Evolutionary conservation across 108 stramenopile genomes (phyloP), one percentile per base, ranked within the genome.

Genomic region (Fragilariopsis cylindrus): DNA sequence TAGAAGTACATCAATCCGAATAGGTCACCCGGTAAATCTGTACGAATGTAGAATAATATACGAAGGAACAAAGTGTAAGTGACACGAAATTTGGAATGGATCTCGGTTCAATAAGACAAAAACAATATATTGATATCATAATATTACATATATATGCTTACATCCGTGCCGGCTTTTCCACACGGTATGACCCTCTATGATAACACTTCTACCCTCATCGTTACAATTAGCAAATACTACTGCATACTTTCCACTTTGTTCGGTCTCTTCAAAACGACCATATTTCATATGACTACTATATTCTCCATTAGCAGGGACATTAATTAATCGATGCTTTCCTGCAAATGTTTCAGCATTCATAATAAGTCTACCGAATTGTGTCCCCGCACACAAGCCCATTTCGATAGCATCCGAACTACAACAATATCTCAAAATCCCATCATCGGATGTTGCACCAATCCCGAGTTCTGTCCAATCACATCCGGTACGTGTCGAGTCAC

Each of bases 1-100:
- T 84, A 89, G 64, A 92, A 95, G 72, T 92, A 88, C 94, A 92
- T 90, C 41, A 91, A 82, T 13, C 89, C 94, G 71, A 88, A 95
- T 16, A 92, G 60, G 71, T 92, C 85, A 15, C 94, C 94, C 6
- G 94, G 94, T n/a, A 95, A 77, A 48, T 68, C 30, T 30, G 30
- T 30, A 30, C 30, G 30, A 0, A 30, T 30, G 30, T 30, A 30
- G 30, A 30, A 0, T 30, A 30, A 30, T 30, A 30, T 30, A 30
- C 30, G 30, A 30, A 30, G 30, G 30, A 30, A 2, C 30, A 30
- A 30, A 30, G 30, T 30, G 30, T 30, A 30, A 30, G 30, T 30
- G 30, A 30, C 2, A 30, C 30, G 30, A 30, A 30, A 30, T 30
- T 30, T 30, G 30, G 30, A 30, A 30, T 30, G 30, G 30, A 30